Percentiles rank a stretch among this genome's conserved stretches.
phyloP scores from a whole-genome alignment of 345 rosid genomes.

The Gossypium mustelinum region DNA sequence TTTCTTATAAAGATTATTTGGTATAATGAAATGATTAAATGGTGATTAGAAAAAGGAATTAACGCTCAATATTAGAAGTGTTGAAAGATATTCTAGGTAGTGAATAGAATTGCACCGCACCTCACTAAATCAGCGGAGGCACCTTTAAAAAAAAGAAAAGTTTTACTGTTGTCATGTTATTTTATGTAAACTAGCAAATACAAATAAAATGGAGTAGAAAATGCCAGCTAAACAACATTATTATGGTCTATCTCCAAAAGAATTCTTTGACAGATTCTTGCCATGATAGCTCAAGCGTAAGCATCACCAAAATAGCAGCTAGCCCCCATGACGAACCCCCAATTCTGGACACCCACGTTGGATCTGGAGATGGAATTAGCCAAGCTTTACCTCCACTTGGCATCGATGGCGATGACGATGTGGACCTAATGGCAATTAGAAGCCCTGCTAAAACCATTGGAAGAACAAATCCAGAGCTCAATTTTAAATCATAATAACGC shows the following conservation, averaged over 20 bases:
- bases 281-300: conserved; percentile 56
- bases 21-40: too few relatives aligned
- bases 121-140: too few relatives aligned
- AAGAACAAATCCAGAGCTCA: conserved; percentile 49
- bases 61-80: too few relatives aligned
- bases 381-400: conserved; percentile 20
- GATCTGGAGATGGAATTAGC: conserved; percentile 35
- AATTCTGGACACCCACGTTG: conserved; percentile 49
- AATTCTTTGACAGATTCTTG: conserved; percentile 50
- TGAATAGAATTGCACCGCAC: too few relatives aligned
- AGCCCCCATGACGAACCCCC: conserved; percentile 65
- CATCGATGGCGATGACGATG: conserved; percentile 18
- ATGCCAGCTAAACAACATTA: background rate
- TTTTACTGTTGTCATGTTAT: too few relatives aligned
- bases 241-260: background rate
- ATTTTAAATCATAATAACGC: conserved; percentile 25
- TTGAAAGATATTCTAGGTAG: too few relatives aligned
- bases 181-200: too few relatives aligned
- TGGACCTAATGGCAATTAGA: conserved; percentile 46
- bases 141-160: too few relatives aligned
- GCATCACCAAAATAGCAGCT: conserved; percentile 48
- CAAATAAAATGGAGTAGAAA: background rate
- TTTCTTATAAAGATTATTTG: too few relatives aligned
- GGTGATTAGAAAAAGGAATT: too few relatives aligned
- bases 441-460: conserved; percentile 56